Evolutionary conservation across 768 basidiomycete species (phyloP).

Genomic region (Pleurotus tuoliensis): DNA sequence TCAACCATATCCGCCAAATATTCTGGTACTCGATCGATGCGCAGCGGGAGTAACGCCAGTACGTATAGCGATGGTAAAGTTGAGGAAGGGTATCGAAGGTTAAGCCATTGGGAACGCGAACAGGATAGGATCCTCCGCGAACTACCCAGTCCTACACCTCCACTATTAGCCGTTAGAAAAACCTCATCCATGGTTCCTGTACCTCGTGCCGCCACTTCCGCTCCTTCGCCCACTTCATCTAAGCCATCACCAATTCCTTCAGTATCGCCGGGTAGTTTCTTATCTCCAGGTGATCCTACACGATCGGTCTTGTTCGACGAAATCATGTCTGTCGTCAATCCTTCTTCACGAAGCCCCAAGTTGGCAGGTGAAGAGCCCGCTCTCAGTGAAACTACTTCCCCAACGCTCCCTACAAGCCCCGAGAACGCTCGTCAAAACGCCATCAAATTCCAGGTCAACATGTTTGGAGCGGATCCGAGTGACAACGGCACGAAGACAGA

Average conservation of each 20-base stretch:
- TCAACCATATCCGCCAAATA: background rate
- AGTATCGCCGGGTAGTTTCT: background rate
- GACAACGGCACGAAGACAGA: background rate
- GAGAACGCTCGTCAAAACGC: background rate
- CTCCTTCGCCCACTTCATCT: background rate
- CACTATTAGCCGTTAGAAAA: background rate
- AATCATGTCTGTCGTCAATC: conserved; percentile 13
- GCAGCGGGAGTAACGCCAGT: background rate
- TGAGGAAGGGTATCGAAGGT: background rate
- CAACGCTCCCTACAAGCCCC: conserved; percentile 21
- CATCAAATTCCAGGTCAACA: conserved; percentile 5
- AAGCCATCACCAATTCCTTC: conserved; percentile 5
- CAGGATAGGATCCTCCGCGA: conserved; percentile 1
- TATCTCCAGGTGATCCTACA: conserved; percentile 4
- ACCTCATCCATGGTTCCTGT: background rate
- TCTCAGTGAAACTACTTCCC: conserved; percentile 22
- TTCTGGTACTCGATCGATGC: background rate
- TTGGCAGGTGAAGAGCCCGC: conserved; percentile 15
- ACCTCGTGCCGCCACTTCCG: background rate
- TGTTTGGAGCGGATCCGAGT: background rate
- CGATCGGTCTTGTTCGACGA: conserved; percentile 16
- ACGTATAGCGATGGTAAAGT: background rate
- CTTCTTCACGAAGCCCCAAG: background rate
- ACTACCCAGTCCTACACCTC: background rate
- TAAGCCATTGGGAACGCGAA: background rate